Evolutionary conservation across 257 asterid genomes (phyloP).

Genomic region (Petunia secreta): DNA sequence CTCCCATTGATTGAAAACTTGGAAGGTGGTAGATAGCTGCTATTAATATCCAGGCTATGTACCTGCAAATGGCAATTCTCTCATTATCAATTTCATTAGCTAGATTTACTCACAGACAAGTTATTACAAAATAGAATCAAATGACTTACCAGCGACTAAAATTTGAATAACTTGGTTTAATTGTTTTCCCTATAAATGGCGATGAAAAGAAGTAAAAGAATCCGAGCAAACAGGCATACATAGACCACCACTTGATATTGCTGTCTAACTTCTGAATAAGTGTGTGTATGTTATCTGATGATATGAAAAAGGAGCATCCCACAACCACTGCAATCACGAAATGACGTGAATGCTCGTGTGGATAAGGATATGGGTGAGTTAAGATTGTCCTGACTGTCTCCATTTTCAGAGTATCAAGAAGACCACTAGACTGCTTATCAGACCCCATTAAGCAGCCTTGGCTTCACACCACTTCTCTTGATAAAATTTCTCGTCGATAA

Average conservation of each 20-base stretch:
- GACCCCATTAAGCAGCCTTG: slow-evolving; percentile 56
- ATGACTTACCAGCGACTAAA: slow-evolving; percentile 85
- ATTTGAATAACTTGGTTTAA: slow-evolving; percentile 95
- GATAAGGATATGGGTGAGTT: slow-evolving; percentile 87
- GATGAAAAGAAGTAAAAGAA: slow-evolving; percentile 98
- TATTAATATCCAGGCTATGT: slow-evolving; percentile 86
- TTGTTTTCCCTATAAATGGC: slow-evolving; percentile 94
- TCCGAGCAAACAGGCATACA: slow-evolving; percentile 98
- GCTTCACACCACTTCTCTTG: slow-evolving; percentile 32
- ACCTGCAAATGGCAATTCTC: slow-evolving; percentile 56
- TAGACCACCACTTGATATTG: slow-evolving; percentile 99
- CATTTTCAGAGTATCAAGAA: slow-evolving; percentile 82
- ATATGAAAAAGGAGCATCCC: slow-evolving; percentile 96
- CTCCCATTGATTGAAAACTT: slow-evolving; percentile 99
- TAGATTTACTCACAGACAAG: background rate
- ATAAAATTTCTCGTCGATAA: slow-evolving; percentile 34
- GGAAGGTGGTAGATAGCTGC: slow-evolving; percentile 99
- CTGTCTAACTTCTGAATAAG: slow-evolving; percentile 96
- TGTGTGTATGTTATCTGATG: slow-evolving; percentile 94
- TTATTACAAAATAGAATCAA: background rate
- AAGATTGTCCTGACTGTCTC: slow-evolving; percentile 90
- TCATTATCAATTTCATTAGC: slow-evolving; percentile 16
- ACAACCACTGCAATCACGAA: slow-evolving; percentile 92
- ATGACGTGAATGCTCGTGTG: slow-evolving; percentile 97
- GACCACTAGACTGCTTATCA: slow-evolving; percentile 62